Percentiles rank a stretch among this genome's conserved stretches.
phyloP scores from a whole-genome alignment of 2,329 filamentous ascomycete species.

The Talaromyces islandicus region DNA sequence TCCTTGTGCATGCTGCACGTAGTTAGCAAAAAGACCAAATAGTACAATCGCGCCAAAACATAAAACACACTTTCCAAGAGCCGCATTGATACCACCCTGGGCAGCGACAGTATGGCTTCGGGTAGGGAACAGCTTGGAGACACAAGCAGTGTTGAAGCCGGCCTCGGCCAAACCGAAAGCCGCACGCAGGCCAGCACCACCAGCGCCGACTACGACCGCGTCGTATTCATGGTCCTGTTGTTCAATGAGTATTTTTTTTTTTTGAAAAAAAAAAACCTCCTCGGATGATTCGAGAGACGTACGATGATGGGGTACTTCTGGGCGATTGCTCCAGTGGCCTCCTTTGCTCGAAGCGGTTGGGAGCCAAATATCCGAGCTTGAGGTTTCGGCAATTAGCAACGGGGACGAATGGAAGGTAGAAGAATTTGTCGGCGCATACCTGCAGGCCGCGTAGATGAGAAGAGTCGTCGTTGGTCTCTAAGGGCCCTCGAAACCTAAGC shows the following conservation, averaged over 20 bases:
- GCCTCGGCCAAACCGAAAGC: conserved; percentile 60
- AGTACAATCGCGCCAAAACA: not conserved
- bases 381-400: conserved; percentile 20
- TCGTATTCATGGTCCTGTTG: conserved; percentile 94
- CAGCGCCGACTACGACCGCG: conserved; percentile 74
- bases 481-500: conserved; percentile 59
- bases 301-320: conserved; percentile 92
- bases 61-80: conserved; percentile 36
- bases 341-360: conserved; percentile 82
- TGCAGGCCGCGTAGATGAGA: conserved; percentile 79
- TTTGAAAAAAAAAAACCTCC: conserved; percentile 6
- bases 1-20: conserved; percentile 87
- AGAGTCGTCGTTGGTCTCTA: conserved; percentile 64
- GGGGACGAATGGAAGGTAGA: conserved; percentile 14
- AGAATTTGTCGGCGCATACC: conserved; percentile 48
- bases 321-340: conserved; percentile 79
- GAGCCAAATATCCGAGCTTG: conserved; percentile 79
- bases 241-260: conserved; percentile 11
- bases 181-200: conserved; percentile 58
- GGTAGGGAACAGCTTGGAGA: conserved; percentile 60
- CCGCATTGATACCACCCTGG: conserved; percentile 56
- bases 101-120: conserved; percentile 62
- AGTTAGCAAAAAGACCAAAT: not conserved
- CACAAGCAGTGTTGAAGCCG: conserved; percentile 59
- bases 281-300: conserved; percentile 36